phyloP scores from a whole-genome alignment of 306 rosid genomes.

The Luffa aegyptiaca region DNA sequence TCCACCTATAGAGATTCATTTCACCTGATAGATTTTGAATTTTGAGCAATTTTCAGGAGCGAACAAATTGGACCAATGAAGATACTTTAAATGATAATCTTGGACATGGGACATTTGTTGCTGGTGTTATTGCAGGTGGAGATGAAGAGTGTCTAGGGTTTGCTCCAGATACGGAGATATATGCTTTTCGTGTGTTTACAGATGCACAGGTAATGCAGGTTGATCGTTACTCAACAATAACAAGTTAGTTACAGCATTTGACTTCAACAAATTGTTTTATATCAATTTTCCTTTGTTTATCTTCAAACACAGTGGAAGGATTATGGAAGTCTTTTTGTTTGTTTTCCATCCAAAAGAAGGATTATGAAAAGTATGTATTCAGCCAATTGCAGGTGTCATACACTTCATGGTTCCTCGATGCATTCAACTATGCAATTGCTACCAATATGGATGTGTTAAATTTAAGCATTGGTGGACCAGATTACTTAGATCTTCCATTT shows the following conservation, averaged over 20 bases:
- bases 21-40: slow-evolving; percentile 11
- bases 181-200: slow-evolving; percentile 97
- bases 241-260: not conserved
- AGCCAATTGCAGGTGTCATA: slow-evolving; percentile 98
- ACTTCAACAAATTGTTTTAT: not conserved
- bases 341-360: slow-evolving; percentile 13
- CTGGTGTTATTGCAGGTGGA: slow-evolving; percentile 88
- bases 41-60: slow-evolving; percentile 51
- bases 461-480: slow-evolving; percentile 99
- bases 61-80: slow-evolving; percentile 97
- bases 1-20: not conserved
- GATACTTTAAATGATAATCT: slow-evolving; percentile 89
- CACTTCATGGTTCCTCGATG: slow-evolving; percentile 99
- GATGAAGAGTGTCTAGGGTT: slow-evolving; percentile 88
- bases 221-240: slow-evolving; percentile 11
- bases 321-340: slow-evolving; percentile 15
- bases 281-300: not conserved
- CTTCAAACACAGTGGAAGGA: not conserved
- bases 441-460: slow-evolving; percentile 90
- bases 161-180: slow-evolving; percentile 96
- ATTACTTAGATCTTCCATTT: slow-evolving; percentile 94
- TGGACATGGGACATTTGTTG: slow-evolving; percentile 97
- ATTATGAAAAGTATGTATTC: slow-evolving; percentile 73
- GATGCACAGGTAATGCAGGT: slow-evolving; percentile 95
- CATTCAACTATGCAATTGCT: slow-evolving; percentile 96